Percentiles rank a stretch among this genome's conserved stretches.
These are phyloP conservation scores for Tolypocladium tropicale DNA, from an alignment of 2,329 filamentous ascomycete species.

Conservation along the genomic window DNA sequence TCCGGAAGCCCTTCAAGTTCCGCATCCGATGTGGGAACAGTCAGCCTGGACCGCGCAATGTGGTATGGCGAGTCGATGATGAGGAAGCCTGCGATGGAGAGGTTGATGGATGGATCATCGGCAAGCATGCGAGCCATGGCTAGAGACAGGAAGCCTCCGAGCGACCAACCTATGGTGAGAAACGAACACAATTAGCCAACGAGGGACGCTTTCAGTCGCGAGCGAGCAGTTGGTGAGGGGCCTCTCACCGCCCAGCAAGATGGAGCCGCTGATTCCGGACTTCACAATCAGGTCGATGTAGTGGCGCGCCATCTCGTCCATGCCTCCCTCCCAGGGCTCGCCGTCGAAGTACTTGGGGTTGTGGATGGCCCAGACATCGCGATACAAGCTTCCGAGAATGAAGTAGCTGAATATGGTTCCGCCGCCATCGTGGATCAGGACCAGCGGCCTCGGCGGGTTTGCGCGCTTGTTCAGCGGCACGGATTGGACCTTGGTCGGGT, in stretches of 20 bases:
- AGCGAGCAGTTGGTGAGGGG: not conserved
- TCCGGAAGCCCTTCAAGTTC: constrained; percentile 12
- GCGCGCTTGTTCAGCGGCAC: constrained; percentile 8
- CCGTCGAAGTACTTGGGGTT: constrained; percentile 16
- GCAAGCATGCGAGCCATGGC: constrained; percentile 15
- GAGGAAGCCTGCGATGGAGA: constrained; percentile 15
- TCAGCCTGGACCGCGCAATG: constrained; percentile 9
- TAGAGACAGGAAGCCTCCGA: constrained; percentile 17
- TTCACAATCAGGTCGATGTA: constrained; percentile 14
- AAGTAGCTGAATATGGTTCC: constrained; percentile 20
- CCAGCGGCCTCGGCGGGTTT: constrained; percentile 11
- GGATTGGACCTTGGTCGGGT: constrained; percentile 12
- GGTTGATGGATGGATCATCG: constrained; percentile 8
- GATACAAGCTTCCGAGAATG: constrained; percentile 14
- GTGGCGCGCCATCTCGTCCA: constrained; percentile 17
- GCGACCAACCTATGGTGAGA: constrained; percentile 15
- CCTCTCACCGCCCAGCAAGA: constrained; percentile 16
- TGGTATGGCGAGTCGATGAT: constrained; percentile 19
- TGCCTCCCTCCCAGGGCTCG: constrained; percentile 14
- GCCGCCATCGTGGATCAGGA: constrained; percentile 20
- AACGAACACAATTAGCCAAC: not conserved
- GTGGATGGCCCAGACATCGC: constrained; percentile 20
- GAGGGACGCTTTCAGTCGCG: not conserved
- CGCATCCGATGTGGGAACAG: constrained; percentile 6
- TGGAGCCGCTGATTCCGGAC: constrained; percentile 13